Conservation (phyloP, 108 stramenopile species). For the Phaeodactylum tricornutum region DNA sequence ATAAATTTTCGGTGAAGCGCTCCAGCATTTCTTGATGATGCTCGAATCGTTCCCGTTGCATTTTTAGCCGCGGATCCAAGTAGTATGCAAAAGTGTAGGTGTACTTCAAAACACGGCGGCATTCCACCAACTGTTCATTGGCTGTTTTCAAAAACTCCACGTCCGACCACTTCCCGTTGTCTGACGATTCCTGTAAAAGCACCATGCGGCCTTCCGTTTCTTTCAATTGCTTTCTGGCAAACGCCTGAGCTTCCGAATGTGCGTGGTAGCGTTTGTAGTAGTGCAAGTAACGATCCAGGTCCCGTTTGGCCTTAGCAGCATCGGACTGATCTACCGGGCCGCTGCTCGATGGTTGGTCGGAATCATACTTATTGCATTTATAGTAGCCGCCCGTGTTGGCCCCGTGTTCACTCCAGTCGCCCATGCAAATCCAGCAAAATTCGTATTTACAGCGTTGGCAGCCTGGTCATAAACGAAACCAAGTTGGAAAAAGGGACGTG, state of each 20-base stretch:
- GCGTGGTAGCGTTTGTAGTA: slow-evolving; percentile 96
- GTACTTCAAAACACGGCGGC: slow-evolving; percentile 95
- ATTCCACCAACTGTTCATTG: slow-evolving; percentile 93
- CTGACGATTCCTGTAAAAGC: slow-evolving; percentile 75
- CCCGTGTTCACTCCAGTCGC: slow-evolving; percentile 92
- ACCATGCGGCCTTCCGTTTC: slow-evolving; percentile 89
- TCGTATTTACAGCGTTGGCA: slow-evolving; percentile 66
- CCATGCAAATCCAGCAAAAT: slow-evolving; percentile 99
- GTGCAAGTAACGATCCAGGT: slow-evolving; percentile 97
- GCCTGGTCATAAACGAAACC: too few species aligned
- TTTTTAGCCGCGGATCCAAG: slow-evolving; percentile 26
- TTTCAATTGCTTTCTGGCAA: slow-evolving; percentile 82
- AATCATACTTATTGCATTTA: slow-evolving; percentile 92
- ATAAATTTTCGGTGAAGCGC: slow-evolving; percentile 90
- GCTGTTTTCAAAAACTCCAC: slow-evolving; percentile 96
- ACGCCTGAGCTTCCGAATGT: slow-evolving; percentile 86
- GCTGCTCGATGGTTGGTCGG: slow-evolving; percentile 1
- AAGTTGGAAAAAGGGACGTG: slow-evolving; percentile 92
- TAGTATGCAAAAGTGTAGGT: slow-evolving; percentile 94
- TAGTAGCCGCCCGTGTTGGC: slow-evolving; percentile 98
- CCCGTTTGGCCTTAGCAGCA: slow-evolving; percentile 81
- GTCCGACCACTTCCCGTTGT: slow-evolving; percentile 86
- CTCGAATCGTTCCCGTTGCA: slow-evolving; percentile 91
- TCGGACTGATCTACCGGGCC: slow-evolving; percentile 49
- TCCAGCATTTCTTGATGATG: slow-evolving; percentile 98